Evolutionary conservation across 768 basidiomycete species (phyloP).

Genomic region (Lentinula raphanica): DNA sequence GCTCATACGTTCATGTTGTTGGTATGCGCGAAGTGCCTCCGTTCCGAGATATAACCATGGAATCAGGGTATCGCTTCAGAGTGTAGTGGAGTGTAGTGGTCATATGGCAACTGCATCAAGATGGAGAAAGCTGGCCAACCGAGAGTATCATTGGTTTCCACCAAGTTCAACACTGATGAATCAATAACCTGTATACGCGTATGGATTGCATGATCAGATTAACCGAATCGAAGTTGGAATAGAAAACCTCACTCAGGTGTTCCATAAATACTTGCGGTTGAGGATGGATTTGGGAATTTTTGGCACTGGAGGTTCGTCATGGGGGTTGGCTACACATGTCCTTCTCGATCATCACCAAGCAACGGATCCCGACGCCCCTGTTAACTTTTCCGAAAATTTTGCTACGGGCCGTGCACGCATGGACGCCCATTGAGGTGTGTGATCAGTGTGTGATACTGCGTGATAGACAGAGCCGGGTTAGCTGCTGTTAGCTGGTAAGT

Average conservation of each 20-base stretch:
- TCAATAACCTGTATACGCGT: too few species aligned
- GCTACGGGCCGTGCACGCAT: slow-evolving; percentile 4
- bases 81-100: neutral
- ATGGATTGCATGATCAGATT: too few species aligned
- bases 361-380: neutral
- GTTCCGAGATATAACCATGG: neutral
- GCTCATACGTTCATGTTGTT: neutral
- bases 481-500: too few species aligned
- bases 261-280: neutral
- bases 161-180: neutral
- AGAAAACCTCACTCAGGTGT: neutral
- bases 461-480: too few species aligned
- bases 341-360: neutral
- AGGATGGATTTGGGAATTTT: neutral
- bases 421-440: too few species aligned
- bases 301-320: neutral
- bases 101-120: neutral
- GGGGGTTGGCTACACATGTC: neutral
- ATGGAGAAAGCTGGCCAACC: neutral
- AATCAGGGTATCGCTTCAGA: neutral
- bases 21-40: neutral
- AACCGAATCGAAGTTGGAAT: neutral
- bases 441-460: too few species aligned
- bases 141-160: neutral
- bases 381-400: neutral